Base-by-base conservation (phyloP, 2,329 filamentous ascomycete genomes). In the Exophiala sp. region DNA sequence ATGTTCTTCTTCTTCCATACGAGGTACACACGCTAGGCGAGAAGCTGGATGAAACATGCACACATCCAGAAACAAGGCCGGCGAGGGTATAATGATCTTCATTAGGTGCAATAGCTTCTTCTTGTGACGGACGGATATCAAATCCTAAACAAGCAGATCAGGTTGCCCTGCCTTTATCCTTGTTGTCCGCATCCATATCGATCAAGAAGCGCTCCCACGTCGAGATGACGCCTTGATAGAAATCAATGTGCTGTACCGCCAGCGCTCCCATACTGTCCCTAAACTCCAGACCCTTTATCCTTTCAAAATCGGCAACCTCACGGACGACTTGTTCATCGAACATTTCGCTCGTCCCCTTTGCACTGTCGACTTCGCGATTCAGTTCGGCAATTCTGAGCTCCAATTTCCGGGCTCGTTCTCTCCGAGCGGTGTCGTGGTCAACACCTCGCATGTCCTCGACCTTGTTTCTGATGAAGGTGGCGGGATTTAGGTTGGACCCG, bases 311-410 rank as follows among this genome's bases (percentile, higher is more conserved):
- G 16, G 82, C 81, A 1, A 96, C 89, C 70, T 99, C 94, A 65
- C 89, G 87, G 40, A 97, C 87, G 1, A 96, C 92, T 72, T 96
- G 91, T 68, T 96, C 91, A 71, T 96, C 94, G 66, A 99, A 99
- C 68, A 90, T 86, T 71, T 97, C 91, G 47, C 86, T 90, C 11
- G 87, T 89, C 66, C 86, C 87, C 72, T 91, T 91, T 5, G 94
- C 89, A 41, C 83, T 82, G 71, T 97, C 92, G 0, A 95, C 92
- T 70, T 96, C 91, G 20, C 84, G 82, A 2, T 90, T 96, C 38
- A 99, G 79, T 66, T 95, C 88, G 65, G 96, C 90, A 63, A 99
- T 96, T 61, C 90, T 86, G 46, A 97, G 79, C 72, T 99, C 94
- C 3, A 97, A 80, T 72, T 94, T 95, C 54, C 94, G 85, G 47